Conservation (phyloP, 2,329 filamentous ascomycete species). For the Graphilbum fragrans region DNA sequence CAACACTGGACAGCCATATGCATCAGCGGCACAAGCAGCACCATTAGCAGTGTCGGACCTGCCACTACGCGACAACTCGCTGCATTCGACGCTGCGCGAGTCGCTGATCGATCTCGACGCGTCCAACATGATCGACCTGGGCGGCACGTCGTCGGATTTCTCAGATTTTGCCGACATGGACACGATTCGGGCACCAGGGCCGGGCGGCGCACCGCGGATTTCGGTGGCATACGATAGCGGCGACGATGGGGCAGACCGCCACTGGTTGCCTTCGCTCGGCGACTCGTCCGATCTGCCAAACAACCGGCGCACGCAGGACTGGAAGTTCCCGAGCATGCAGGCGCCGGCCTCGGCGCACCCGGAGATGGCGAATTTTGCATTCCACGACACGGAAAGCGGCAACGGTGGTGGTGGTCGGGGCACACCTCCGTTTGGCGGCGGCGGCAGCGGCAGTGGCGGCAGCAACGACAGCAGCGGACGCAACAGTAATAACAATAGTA, state of each 20-base stretch:
- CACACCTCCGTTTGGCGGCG: background rate
- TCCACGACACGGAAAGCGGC: conserved; percentile 17
- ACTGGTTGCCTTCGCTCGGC: conserved; percentile 37
- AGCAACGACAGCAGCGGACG: background rate
- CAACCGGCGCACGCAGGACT: conserved; percentile 29
- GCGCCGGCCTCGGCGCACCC: conserved; percentile 37
- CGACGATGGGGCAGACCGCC: conserved; percentile 30
- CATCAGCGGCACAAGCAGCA: conserved; percentile 4
- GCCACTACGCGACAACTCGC: conserved; percentile 44
- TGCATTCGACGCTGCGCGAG: conserved; percentile 40
- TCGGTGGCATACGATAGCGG: conserved; percentile 38
- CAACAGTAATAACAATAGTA: conserved; percentile 3
- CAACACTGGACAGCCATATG: background rate
- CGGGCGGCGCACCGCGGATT: conserved; percentile 23
- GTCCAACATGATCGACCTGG: conserved; percentile 27
- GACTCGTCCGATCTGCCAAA: conserved; percentile 42
- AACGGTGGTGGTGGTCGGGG: background rate
- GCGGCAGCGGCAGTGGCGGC: conserved; percentile 1
- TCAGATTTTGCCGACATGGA: conserved; percentile 50
- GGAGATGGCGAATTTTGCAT: conserved; percentile 32
- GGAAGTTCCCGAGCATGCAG: conserved; percentile 38
- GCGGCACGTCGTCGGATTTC: conserved; percentile 32
- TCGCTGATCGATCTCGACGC: conserved; percentile 54
- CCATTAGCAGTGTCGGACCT: conserved; percentile 34
- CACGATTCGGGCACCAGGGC: conserved; percentile 35